Base-by-base conservation (phyloP, 345 rosid species). In the Cochlearia excelsa region DNA sequence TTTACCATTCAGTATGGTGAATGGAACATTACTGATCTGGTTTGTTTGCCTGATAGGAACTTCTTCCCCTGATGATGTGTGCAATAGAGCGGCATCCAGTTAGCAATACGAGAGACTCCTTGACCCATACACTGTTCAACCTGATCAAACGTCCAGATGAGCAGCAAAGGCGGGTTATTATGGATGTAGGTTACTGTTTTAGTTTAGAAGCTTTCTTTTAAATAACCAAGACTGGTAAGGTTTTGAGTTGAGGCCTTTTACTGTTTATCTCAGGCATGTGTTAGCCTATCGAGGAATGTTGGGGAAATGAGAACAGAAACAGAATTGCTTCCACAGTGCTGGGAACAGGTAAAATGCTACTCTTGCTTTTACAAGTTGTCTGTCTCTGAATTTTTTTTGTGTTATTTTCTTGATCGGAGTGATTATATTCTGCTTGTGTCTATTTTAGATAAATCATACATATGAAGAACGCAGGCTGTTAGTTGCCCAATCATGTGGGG, bases 261-360 rank as follows among this genome's bases (percentile, higher is more conserved):
- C 66, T 75, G 42, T 63, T 67, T 48, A 57, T 77, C 67, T 67
- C 82, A 88, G 98, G 98, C 98, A 61, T 92, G 94, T 65, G 93
- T 92, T 75, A 83, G 59, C 74, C 95, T 92, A 55, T 87, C 98
- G 35, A 85, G 75, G 81, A 92, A 85, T 83, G 98, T 92, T 51
- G 98, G 98, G 52, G 86, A 92, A 74, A 88, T 88, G 96, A 83
- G 96, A 76, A 92, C 98, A 57, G 98, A 92, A 77, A 86, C 90
- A 40, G 98, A 88, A 59, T 80, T 92, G 70, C 98, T 92, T 69
- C 98, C 95, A 30, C 95, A 92, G 78, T 92, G 96, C 68, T 92
- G 96, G 98, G 98, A 92, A 79, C 96, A 92, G 78, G 98, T 88
- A n/a, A 70, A 80, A 84, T 72, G 59, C 41, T 52, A 51, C 46